These are phyloP conservation scores for Sugiyamaella floridensis DNA, from an alignment of 805 yeast genomes.

Conservation along the genomic window DNA sequence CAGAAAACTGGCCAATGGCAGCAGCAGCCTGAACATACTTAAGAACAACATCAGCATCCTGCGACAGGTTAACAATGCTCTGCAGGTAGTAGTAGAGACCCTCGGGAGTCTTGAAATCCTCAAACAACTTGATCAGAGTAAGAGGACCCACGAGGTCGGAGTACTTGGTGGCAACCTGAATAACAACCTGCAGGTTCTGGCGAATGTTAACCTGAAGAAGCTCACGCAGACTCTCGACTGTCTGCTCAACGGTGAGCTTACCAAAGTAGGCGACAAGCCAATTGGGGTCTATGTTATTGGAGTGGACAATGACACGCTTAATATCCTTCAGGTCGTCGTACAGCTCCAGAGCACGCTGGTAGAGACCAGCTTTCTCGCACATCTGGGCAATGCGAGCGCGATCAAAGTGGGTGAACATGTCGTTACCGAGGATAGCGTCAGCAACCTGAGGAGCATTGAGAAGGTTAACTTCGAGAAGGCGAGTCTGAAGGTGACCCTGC, in stretches of 20 bases:
- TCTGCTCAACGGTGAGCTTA: conserved; percentile 88
- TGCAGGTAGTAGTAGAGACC: conserved; percentile 93
- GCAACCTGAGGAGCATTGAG: conserved; percentile 99
- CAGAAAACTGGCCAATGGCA: conserved; percentile 79
- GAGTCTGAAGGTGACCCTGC: conserved; percentile 93
- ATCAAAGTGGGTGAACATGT: conserved; percentile 93
- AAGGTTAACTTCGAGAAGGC: conserved; percentile 85
- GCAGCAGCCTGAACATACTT: conserved; percentile 96
- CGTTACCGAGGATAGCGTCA: conserved; percentile 93
- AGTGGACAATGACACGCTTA: conserved; percentile 87
- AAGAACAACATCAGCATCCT: conserved; percentile 90
- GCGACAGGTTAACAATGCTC: conserved; percentile 86
- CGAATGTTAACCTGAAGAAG: conserved; percentile 72
- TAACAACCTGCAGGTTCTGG: conserved; percentile 85
- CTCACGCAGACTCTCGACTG: conserved; percentile 78
- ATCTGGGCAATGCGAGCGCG: conserved; percentile 85
- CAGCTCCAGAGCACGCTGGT: conserved; percentile 93
- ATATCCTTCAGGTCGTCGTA: conserved; percentile 92
- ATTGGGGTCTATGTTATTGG: conserved; percentile 73
- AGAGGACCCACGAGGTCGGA: conserved; percentile 88
- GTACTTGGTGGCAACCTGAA: conserved; percentile 94
- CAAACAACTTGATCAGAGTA: conserved; percentile 81
- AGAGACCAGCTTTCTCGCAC: conserved; percentile 93
- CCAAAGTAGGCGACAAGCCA: conserved; percentile 94
- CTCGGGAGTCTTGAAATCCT: conserved; percentile 85